Base-by-base conservation (phyloP, 2,329 filamentous ascomycete genomes). In the Talaromyces sp. region DNA sequence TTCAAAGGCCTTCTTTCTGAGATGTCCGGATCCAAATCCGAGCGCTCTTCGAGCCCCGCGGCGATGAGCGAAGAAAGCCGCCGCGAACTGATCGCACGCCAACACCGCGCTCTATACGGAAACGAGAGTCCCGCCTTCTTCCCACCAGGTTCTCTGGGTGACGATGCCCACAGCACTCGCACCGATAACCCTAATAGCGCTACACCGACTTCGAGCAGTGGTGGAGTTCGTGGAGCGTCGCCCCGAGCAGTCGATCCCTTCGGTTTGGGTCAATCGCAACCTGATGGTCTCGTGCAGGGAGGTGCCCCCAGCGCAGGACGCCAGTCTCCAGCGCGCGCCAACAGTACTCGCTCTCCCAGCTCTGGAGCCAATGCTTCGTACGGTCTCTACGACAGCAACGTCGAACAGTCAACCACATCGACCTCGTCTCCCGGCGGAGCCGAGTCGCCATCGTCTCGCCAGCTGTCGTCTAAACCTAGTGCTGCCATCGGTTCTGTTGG, bases 51-150 rank as follows among this genome's bases (percentile, higher is more conserved):
- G 80, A 95, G 91, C 80, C 91, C 91, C 59, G 88, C 86, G 75
- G 85, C 88, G 70, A 90, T 96, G 89, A 96, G 89, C 74, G 95
- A 98, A 81, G 93, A 97, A 71, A 93, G 96, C 73, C 94, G 94
- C 70, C 92, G 94, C 70, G 94, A 98, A 70, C 84, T 98, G 76
- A 96, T 98, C 78, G 91, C 93, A 69, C 93, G 94, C 73, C 95
- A 98, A 80, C 92, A 96, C 78, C 93, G 89, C 77, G 93, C 94
- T 67, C 81, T 99, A 68, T 99, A 98, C 77, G 92, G 92, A 74
- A 91, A 86, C 70, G 83, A 84, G 62, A 91, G 73, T 67, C 81
- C 84, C 42, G 78, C 84, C 57, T 89, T 91, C 74, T 87, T 89
- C 72, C 87, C 89, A 67, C 86, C 85, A 67, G 82, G 81, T 65